These are phyloP conservation scores for Hypoxylon trugodes DNA, from an alignment of 495 filamentous ascomycete species.

Conservation along the genomic window DNA sequence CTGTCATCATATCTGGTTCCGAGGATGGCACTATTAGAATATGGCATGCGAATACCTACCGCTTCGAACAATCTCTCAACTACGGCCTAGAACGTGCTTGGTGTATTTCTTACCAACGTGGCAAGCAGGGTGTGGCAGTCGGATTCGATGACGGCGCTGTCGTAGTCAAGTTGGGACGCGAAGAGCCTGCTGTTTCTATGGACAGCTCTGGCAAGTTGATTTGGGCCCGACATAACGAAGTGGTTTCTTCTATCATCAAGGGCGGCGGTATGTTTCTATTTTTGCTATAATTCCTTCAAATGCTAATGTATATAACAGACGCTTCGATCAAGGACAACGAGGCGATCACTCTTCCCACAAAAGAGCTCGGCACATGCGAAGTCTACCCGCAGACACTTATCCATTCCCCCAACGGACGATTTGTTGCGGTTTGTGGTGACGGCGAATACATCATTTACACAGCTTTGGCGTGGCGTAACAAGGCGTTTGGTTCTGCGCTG, in stretches of 20 bases:
- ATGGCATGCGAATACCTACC: conserved; percentile 90
- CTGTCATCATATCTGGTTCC: conserved; percentile 97
- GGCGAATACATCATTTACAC: conserved; percentile 98
- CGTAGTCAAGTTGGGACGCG: conserved; percentile 95
- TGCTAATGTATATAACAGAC: conserved; percentile 56
- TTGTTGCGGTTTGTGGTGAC: conserved; percentile 96
- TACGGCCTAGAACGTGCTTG: conserved; percentile 96
- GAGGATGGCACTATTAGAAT: conserved; percentile 97
- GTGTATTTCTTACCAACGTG: conserved; percentile 95
- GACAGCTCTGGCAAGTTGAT: conserved; percentile 93
- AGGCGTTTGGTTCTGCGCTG: conserved; percentile 91
- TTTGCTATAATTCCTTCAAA: neutral
- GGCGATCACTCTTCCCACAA: conserved; percentile 83
- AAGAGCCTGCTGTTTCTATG: conserved; percentile 98
- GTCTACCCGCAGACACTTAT: conserved; percentile 93
- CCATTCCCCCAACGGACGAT: conserved; percentile 97
- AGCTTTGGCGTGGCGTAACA: conserved; percentile 95
- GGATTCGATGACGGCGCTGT: conserved; percentile 99
- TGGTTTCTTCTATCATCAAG: conserved; percentile 94
- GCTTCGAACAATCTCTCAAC: conserved; percentile 92
- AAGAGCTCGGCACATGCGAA: conserved; percentile 94
- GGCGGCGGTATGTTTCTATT: conserved; percentile 65
- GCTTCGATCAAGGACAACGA: conserved; percentile 85
- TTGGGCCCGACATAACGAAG: conserved; percentile 93
- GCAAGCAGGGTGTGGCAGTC: conserved; percentile 91